phyloP scores from a whole-genome alignment of 805 yeast genomes.

The Candida ortonii region DNA sequence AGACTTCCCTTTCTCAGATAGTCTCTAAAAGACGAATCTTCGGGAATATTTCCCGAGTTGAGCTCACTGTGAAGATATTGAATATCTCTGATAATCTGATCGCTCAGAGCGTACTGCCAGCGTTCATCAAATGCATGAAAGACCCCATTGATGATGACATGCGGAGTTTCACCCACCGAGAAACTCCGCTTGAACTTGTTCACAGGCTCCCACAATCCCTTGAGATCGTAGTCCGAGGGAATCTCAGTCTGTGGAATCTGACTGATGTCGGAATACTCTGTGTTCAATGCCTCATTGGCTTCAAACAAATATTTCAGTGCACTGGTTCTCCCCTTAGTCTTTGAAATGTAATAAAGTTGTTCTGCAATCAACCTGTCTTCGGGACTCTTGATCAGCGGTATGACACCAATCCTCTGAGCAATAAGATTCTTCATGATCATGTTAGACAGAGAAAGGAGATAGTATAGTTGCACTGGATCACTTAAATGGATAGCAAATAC shows the following conservation, averaged over 20 bases:
- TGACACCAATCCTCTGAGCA: conserved; percentile 78
- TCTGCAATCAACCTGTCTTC: conserved; percentile 24
- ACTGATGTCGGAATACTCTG: neutral
- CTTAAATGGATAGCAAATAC: conserved; percentile 67
- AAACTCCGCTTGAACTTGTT: conserved; percentile 33
- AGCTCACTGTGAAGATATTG: conserved; percentile 31
- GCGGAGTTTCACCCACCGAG: conserved; percentile 42
- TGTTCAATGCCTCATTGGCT: conserved; percentile 15
- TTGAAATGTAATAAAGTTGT: conserved; percentile 23
- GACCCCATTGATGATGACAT: conserved; percentile 72
- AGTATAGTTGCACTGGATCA: conserved; percentile 47
- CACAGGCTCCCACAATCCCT: conserved; percentile 23
- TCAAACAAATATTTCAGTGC: conserved; percentile 25
- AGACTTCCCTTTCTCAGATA: conserved; percentile 43
- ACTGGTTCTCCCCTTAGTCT: conserved; percentile 19
- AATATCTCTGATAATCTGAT: conserved; percentile 56
- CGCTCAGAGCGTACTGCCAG: conserved; percentile 56
- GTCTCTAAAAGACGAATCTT: conserved; percentile 33
- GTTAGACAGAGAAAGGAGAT: conserved; percentile 47
- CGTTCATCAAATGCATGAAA: conserved; percentile 46
- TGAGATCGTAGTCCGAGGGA: conserved; percentile 4
- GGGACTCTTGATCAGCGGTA: conserved; percentile 51
- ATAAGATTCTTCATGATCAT: conserved; percentile 53
- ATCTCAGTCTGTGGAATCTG: conserved; percentile 9
- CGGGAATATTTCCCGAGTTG: conserved; percentile 27